phyloP scores from a whole-genome alignment of 2,329 filamentous ascomycete species.

The Seiridium cupressi region DNA sequence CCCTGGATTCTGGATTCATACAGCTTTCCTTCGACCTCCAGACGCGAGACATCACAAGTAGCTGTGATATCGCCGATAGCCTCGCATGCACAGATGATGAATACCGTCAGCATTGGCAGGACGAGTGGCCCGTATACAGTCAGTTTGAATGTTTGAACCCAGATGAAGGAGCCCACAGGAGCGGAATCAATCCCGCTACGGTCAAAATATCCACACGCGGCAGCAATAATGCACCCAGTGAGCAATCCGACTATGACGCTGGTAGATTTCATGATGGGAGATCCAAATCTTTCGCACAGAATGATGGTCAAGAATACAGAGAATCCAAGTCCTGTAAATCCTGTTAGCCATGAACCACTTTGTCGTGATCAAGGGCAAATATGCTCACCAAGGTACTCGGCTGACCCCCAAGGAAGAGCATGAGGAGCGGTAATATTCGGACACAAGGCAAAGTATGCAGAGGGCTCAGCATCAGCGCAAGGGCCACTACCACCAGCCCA shows the following conservation, averaged over 20 bases:
- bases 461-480: slow-evolving; percentile 48
- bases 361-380: background rate
- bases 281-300: slow-evolving; percentile 75
- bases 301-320: slow-evolving; percentile 79
- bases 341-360: background rate
- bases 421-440: slow-evolving; percentile 67
- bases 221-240: slow-evolving; percentile 76
- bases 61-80: slow-evolving; percentile 80
- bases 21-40: slow-evolving; percentile 68
- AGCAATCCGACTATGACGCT: slow-evolving; percentile 74
- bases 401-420: slow-evolving; percentile 73
- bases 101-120: slow-evolving; percentile 67
- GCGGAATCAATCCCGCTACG: slow-evolving; percentile 68
- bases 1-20: slow-evolving; percentile 80
- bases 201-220: slow-evolving; percentile 76
- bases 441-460: slow-evolving; percentile 61
- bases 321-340: slow-evolving; percentile 60
- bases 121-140: slow-evolving; percentile 72
- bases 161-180: slow-evolving; percentile 72
- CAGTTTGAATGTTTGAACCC: slow-evolving; percentile 75
- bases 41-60: slow-evolving; percentile 75
- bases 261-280: slow-evolving; percentile 81
- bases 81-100: slow-evolving; percentile 74
- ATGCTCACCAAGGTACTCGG: slow-evolving; percentile 66
- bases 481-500: slow-evolving; percentile 74